A percentile compares a stretch with the other conserved stretches of the same genome.
Conservation (phyloP, 2,329 filamentous ascomycete species). For the Xylariomycetidae sp. region DNA sequence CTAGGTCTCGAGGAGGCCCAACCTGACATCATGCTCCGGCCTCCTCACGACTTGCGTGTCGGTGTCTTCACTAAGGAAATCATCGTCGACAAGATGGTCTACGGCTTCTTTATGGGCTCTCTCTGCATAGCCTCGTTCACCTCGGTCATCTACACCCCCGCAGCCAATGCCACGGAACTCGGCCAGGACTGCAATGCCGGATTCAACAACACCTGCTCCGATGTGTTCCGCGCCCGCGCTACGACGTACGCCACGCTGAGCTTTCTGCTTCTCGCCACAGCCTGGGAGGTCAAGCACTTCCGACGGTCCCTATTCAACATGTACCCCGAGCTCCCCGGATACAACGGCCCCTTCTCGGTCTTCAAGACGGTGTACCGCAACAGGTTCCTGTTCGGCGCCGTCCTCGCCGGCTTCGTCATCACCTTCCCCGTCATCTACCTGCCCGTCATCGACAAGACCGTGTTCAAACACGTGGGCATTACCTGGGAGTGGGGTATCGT, state of each 20-base stretch:
- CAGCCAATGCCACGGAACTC: constrained; percentile 34
- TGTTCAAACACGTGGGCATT: constrained; percentile 67
- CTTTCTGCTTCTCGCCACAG: constrained; percentile 63
- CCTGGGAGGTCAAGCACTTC: constrained; percentile 72
- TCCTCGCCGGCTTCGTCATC: constrained; percentile 54
- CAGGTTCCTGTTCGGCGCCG: constrained; percentile 61
- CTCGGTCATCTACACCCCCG: constrained; percentile 46
- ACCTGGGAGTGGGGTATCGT: constrained; percentile 72
- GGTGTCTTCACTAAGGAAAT: constrained; percentile 63
- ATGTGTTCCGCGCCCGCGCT: constrained; percentile 60
- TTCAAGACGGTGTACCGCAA: constrained; percentile 64
- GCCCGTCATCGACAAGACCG: constrained; percentile 58
- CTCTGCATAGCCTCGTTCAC: constrained; percentile 59
- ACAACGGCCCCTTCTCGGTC: constrained; percentile 44
- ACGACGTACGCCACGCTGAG: constrained; percentile 66
- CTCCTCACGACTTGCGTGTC: constrained; percentile 55
- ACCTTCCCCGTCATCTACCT: constrained; percentile 64
- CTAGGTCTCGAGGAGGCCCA: constrained; percentile 67
- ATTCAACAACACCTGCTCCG: constrained; percentile 45
- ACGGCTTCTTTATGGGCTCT: constrained; percentile 59
- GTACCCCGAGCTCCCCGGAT: constrained; percentile 43
- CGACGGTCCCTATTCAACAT: constrained; percentile 66
- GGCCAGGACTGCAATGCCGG: constrained; percentile 54
- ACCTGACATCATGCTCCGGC: constrained; percentile 62
- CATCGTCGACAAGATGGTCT: constrained; percentile 62